Base-by-base conservation (phyloP, 2,329 filamentous ascomycete genomes). In the Ilyonectria mors-panacis region DNA sequence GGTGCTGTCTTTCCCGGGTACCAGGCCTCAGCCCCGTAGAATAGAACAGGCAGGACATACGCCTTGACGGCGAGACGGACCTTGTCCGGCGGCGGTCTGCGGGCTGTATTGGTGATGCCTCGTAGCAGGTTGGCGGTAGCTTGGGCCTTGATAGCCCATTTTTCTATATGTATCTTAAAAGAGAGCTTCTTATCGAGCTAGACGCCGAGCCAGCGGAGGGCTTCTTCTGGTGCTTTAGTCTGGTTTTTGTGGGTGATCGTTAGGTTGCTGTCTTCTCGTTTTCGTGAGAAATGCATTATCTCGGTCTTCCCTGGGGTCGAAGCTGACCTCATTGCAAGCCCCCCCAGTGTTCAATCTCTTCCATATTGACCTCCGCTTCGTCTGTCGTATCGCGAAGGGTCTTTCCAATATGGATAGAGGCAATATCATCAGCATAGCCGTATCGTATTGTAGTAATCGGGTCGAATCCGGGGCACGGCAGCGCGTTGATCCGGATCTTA, bases 171-270 rank as follows among this genome's bases (percentile, higher is more conserved):
- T 2, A 6, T 33, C 8, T 12, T 33, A 33, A 33, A 33, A 1
- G 30, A 33, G 7, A 44, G 39, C 37, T n/a, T 62, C 37, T 17
- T 15, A 17, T 62, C 59, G 1, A 62, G 50, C 48, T 26, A 62
- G n/a, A 62, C 28, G n/a, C 59, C 59, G 2, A 62, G 59, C 59
- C 59, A 62, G 15, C 59, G 19, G 48, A 62, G 44, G 9, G 58
- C 58, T 6, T 12, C 17, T 15, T 45, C 47, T 1, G 58, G 30
- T 2, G 6, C 6, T 28, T 54, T 61, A 3, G 8, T 33, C 30
- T 33, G 30, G 6, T 7, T 7, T 7, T 33, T 33, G 12, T 33
- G 30, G 12, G 10, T 7, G 12, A 33, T 33, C 6, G 30, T 12
- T 7, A 12, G 30, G 30, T 7, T 33, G 8, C 17, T n/a, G 37